Evolutionary conservation across 106 monocot species (phyloP), one percentile per base, ranked within the genome.

Genomic region (Vanilla planifolia): DNA sequence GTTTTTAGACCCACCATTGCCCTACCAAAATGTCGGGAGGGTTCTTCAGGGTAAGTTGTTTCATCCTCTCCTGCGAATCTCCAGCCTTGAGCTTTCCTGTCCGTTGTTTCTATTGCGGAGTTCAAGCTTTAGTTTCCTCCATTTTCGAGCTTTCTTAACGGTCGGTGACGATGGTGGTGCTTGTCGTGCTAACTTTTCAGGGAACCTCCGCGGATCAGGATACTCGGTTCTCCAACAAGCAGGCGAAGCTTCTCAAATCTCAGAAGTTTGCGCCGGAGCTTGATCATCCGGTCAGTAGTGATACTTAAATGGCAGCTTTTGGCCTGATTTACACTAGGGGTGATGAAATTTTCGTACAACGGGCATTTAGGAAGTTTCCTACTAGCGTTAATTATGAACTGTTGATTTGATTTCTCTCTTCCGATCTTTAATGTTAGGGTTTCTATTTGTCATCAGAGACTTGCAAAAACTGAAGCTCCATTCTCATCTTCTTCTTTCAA

Each of bases 141-240:
- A 56, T 36, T 65, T 20, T 3, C 6, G 61, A 15, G 22, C 9
- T 5, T 17, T 62, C 22, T n/a, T 43, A 35, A 28, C 67, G 41
- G 39, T 53, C n/a, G 15, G 4, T 61, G 52, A 43, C 52, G 67
- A 25, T 58, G 66, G 24, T 43, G 17, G 41, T 16, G 11, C 52
- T 43, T 72, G 61, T 22, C 35, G 10, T 39, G 4, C 23, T 36
- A 46, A 2, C 48, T 10, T 56, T 52, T 48, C 67, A 96, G 96
- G 96, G 96, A 0, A 96, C 96, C 17, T 87, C 96, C 3, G 86
- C 91, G 41, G 96, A 96, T 67, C 96, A 98, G 79, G 96, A 98
- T 62, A 91, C 96, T 26, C 77, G 96, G 34, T 98, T 98, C 87
- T 98, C 96, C 40, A 91, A 96, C 78, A 96, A 96, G 81, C 96